Evolutionary conservation across 208 protist genomes (phyloP).

Genomic region (Trypanosoma rangeli): DNA sequence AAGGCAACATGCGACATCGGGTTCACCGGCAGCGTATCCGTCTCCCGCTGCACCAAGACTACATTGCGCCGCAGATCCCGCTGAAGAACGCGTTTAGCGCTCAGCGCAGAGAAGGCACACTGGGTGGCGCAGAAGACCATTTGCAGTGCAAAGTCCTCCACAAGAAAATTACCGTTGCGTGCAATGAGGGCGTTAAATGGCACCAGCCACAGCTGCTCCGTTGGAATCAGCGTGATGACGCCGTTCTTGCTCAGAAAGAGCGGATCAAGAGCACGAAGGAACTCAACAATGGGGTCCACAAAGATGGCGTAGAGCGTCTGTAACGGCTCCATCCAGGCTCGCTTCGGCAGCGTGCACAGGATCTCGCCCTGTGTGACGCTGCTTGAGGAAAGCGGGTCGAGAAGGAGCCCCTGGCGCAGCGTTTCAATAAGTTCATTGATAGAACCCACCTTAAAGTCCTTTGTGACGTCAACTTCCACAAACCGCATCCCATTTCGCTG

Average conservation of each 20-base stretch:
- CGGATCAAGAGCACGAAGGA: constrained; percentile 63
- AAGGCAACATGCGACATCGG: constrained; percentile 36
- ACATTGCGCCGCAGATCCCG: constrained; percentile 61
- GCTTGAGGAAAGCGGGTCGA: constrained; percentile 44
- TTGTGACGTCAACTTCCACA: constrained; percentile 82
- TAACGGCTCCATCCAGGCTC: constrained; percentile 83
- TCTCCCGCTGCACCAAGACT: constrained; percentile 62
- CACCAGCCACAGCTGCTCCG: constrained; percentile 70
- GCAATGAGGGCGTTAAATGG: constrained; percentile 89
- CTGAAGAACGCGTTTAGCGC: constrained; percentile 54
- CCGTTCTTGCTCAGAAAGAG: constrained; percentile 49
- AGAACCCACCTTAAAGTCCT: constrained; percentile 69
- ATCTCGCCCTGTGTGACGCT: constrained; percentile 25
- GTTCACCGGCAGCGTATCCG: constrained; percentile 26
- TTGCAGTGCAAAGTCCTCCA: constrained; percentile 84
- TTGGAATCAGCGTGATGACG: constrained; percentile 85
- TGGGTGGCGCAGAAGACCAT: constrained; percentile 84
- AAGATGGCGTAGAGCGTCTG: constrained; percentile 80
- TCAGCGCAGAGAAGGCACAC: constrained; percentile 63
- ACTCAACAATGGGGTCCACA: constrained; percentile 85
- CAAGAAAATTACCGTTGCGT: constrained; percentile 64
- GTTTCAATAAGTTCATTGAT: constrained; percentile 48
- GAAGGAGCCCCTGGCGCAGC: constrained; percentile 54
- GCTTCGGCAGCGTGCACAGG: constrained; percentile 65
- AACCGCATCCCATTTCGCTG: constrained; percentile 81